Evolutionary conservation across 1,284 basidiomycete species (phyloP).

Genomic region (Sparassis latifolia): DNA sequence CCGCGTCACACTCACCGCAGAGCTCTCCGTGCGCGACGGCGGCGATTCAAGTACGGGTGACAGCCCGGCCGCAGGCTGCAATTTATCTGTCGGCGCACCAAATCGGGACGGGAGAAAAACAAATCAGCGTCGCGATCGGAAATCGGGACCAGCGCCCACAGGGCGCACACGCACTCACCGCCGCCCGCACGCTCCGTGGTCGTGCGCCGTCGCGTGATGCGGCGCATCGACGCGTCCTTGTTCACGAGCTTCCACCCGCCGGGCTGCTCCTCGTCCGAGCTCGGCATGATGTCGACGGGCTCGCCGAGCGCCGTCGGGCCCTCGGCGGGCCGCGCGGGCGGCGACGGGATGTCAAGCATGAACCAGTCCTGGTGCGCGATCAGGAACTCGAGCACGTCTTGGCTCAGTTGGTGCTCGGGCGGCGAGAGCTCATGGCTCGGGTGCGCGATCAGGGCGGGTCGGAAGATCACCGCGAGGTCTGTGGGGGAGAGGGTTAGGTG

Average conservation of each 20-base stretch:
- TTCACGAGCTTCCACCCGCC: conserved; percentile 39
- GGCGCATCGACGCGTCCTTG: conserved; percentile 23
- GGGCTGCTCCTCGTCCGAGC: conserved; percentile 42
- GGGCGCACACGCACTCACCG: conserved; percentile 28
- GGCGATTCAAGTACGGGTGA: conserved; percentile 40
- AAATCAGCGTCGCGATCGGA: not conserved
- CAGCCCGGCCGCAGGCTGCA: conserved; percentile 13
- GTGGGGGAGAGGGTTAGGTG: not conserved
- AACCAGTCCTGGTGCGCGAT: conserved; percentile 88
- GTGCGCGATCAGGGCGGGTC: conserved; percentile 87
- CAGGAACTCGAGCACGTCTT: conserved; percentile 89
- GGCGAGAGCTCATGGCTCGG: conserved; percentile 80
- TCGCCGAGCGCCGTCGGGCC: conserved; percentile 25
- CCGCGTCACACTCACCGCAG: conserved; percentile 39
- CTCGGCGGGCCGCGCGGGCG: conserved; percentile 33
- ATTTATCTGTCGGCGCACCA: too few relatives aligned
- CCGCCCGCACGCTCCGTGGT: conserved; percentile 40
- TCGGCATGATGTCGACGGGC: conserved; percentile 30
- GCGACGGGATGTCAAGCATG: conserved; percentile 74
- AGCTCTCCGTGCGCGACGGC: conserved; percentile 20
- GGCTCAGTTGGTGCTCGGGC: conserved; percentile 79
- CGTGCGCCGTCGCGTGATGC: conserved; percentile 46
- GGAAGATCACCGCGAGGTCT: conserved; percentile 94
- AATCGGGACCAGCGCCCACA: too few relatives aligned
- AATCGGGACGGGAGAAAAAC: not conserved